A percentile compares a stretch with the other conserved stretches of the same genome.
Evolutionary conservation across 2,329 filamentous ascomycete species (phyloP).

Genomic region (Cladosporium sp.): DNA sequence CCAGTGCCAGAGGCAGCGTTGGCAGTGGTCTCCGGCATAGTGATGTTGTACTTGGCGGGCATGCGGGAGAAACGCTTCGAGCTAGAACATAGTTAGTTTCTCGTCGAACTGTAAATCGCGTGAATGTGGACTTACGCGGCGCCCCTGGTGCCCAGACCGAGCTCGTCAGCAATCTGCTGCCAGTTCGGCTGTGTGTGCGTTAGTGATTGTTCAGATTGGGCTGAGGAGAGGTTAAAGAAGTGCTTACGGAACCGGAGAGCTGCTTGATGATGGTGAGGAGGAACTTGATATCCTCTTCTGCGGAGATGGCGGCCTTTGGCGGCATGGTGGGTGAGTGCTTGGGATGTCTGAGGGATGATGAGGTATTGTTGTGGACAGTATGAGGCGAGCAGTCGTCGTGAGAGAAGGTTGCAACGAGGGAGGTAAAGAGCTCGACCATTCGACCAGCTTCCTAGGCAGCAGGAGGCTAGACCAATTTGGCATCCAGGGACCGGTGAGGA

Average conservation of each 20-base stretch:
- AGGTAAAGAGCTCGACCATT: neutral
- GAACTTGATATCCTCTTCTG: slow-evolving; percentile 11
- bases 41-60: slow-evolving; percentile 13
- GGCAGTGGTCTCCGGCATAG: neutral
- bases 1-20: neutral
- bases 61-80: slow-evolving; percentile 16
- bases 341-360: neutral
- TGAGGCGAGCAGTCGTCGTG: neutral
- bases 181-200: slow-evolving; percentile 14
- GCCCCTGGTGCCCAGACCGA: slow-evolving; percentile 14
- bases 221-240: neutral
- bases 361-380: neutral
- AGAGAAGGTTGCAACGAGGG: neutral
- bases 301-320: neutral
- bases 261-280: slow-evolving; percentile 8
- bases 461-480: neutral
- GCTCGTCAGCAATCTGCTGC: slow-evolving; percentile 16
- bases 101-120: too few relatives aligned
- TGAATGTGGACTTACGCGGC: slow-evolving; percentile 13
- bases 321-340: neutral
- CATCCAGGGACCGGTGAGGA: neutral
- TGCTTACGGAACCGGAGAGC: neutral
- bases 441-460: neutral
- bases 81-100: neutral
- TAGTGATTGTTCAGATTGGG: neutral